Percentiles rank a stretch among this genome's conserved stretches.
These are phyloP conservation scores for Eucalyptus coolabah DNA, from an alignment of 345 rosid genomes.

Conservation along the genomic window DNA sequence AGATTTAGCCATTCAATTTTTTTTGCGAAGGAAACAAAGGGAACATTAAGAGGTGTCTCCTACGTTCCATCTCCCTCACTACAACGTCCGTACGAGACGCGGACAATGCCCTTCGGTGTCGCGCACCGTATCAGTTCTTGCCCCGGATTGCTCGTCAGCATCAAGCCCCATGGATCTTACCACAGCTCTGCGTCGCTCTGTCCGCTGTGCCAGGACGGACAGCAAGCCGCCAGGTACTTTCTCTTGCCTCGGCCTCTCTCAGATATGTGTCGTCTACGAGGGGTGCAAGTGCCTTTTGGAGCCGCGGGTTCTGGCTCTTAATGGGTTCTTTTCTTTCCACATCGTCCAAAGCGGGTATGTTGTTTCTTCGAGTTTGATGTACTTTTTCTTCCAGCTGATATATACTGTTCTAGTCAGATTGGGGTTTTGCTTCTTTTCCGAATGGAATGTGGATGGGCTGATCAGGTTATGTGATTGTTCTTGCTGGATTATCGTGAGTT, in stretches of 20 bases:
- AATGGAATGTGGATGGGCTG: slow-evolving; percentile 36
- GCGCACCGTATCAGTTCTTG: not conserved
- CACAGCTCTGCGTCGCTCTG: too few species aligned
- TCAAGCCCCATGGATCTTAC: not conserved
- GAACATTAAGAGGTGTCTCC: not conserved
- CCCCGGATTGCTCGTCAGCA: not conserved
- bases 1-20: too few species aligned
- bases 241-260: not conserved
- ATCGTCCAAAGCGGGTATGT: slow-evolving; percentile 16
- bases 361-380: not conserved
- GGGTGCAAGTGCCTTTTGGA: not conserved
- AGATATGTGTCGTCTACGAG: not conserved
- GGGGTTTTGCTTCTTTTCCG: not conserved
- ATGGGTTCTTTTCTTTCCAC: slow-evolving; percentile 4
- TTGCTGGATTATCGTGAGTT: not conserved
- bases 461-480: slow-evolving; percentile 7
- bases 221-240: not conserved
- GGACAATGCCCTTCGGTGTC: not conserved
- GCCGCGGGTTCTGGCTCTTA: not conserved
- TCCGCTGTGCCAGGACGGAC: not conserved
- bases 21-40: too few species aligned
- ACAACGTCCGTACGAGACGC: not conserved
- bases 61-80: not conserved
- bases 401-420: not conserved
- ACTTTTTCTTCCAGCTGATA: not conserved